Percentiles rank a stretch among this genome's conserved stretches.
Evolutionary conservation across 305 asterid species (phyloP).

Genomic region (Solanum chacoense): DNA sequence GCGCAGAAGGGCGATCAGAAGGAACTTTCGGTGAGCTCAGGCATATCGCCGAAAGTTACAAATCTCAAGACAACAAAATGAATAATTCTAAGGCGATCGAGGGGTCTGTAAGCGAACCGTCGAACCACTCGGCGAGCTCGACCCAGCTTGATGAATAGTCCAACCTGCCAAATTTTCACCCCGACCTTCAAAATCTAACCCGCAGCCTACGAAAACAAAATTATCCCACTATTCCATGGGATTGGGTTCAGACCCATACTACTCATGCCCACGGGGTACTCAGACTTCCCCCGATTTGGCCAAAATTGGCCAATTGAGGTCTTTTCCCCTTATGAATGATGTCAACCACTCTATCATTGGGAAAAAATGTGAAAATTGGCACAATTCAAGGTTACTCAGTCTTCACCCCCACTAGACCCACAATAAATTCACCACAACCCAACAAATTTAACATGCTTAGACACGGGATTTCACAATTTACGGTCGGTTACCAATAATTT

Average conservation of each 20-base stretch:
- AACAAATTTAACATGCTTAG: background rate
- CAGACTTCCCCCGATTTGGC: background rate
- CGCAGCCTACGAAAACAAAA: background rate
- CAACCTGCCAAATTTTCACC: background rate
- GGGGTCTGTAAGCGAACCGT: background rate
- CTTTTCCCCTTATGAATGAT: background rate
- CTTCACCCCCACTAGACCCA: background rate
- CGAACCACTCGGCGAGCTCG: background rate
- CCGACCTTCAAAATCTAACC: background rate
- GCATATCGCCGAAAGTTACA: too few relatives aligned
- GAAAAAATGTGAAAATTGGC: background rate
- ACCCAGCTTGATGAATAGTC: background rate
- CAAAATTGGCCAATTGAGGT: too few relatives aligned
- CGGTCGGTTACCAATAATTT: background rate
- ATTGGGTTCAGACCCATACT: background rate
- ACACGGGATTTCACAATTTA: background rate
- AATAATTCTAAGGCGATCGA: too few relatives aligned
- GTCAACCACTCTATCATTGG: background rate
- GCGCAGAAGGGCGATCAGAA: too few relatives aligned
- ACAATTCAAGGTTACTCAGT: background rate
- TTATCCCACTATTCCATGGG: background rate
- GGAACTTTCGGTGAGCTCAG: background rate
- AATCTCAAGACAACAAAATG: background rate
- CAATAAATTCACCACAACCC: background rate
- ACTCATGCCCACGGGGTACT: background rate